These are phyloP conservation scores for Wickerhamomyces ciferrii DNA, from an alignment of 805 yeast species.

Conservation along the genomic window DNA sequence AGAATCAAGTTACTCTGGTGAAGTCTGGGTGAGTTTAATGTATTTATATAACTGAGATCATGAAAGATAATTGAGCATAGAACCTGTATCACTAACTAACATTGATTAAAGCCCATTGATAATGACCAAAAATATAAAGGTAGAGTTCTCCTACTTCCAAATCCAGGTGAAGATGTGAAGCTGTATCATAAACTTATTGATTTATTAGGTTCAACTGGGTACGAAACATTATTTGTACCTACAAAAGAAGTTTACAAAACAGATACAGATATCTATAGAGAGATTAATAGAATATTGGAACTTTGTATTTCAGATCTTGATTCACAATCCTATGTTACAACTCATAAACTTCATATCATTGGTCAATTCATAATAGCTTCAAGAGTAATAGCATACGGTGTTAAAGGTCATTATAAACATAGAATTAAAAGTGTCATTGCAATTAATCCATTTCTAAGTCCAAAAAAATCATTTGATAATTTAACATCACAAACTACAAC, in stretches of 20 bases:
- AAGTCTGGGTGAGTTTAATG: conserved; percentile 22
- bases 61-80: conserved; percentile 3
- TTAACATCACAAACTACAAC: not conserved
- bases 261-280: conserved; percentile 8
- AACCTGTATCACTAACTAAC: conserved; percentile 4
- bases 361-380: conserved; percentile 13
- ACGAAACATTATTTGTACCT: conserved; percentile 12
- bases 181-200: conserved; percentile 13
- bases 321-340: not conserved
- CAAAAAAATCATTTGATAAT: conserved; percentile 1
- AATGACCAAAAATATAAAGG: conserved; percentile 11
- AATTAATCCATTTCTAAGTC: conserved; percentile 14
- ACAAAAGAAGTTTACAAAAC: conserved; percentile 6
- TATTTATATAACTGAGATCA: too few relatives aligned
- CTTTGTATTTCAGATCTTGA: conserved; percentile 16
- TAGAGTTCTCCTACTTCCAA: conserved; percentile 14
- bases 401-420: conserved; percentile 10
- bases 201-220: conserved; percentile 11
- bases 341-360: conserved; percentile 9
- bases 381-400: conserved; percentile 12
- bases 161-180: conserved; percentile 12
- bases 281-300: conserved; percentile 11
- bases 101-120: conserved; percentile 6
- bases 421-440: conserved; percentile 11
- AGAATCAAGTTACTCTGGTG: conserved; percentile 22